phyloP scores from a whole-genome alignment of 2,329 filamentous ascomycete genomes.

The Verticillium dahliae region DNA sequence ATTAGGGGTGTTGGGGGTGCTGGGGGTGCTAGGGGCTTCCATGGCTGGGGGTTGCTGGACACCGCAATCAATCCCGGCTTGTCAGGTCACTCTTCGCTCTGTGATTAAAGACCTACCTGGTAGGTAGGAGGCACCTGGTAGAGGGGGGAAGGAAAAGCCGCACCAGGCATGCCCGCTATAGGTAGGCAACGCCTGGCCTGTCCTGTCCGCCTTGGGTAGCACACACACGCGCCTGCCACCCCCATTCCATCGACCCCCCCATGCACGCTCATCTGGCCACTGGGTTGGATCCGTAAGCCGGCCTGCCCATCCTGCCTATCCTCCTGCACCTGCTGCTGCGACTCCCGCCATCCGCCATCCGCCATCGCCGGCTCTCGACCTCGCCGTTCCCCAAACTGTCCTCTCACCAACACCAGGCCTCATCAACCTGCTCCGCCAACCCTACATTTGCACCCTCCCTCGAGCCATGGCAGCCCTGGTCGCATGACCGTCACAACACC shows the following conservation, averaged over 20 bases:
- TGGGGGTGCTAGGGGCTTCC: not conserved
- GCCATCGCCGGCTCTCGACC: conserved; percentile 9
- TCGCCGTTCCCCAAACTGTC: conserved; percentile 4
- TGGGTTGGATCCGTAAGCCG: not conserved
- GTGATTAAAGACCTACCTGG: too few relatives aligned
- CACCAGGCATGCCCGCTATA: not conserved
- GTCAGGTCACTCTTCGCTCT: not conserved
- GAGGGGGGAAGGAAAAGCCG: not conserved
- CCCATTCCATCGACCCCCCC: not conserved
- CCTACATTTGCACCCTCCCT: not conserved
- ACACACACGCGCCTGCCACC: not conserved
- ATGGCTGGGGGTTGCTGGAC: too few relatives aligned
- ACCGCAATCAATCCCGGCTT: not conserved
- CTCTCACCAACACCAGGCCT: conserved; percentile 4
- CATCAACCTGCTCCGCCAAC: not conserved
- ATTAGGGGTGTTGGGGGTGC: not conserved
- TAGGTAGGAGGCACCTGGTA: too few relatives aligned
- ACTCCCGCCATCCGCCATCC: conserved; percentile 14
- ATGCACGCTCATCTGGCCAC: not conserved
- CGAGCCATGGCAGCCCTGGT: conserved; percentile 29
- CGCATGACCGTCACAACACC: conserved; percentile 14
- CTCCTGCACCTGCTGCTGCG: not conserved
- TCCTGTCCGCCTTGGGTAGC: not conserved
- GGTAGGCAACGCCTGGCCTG: not conserved
- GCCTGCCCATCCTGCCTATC: not conserved